phyloP scores from a whole-genome alignment of 164 flowering plant genomes.

The Macadamia tetraphylla region DNA sequence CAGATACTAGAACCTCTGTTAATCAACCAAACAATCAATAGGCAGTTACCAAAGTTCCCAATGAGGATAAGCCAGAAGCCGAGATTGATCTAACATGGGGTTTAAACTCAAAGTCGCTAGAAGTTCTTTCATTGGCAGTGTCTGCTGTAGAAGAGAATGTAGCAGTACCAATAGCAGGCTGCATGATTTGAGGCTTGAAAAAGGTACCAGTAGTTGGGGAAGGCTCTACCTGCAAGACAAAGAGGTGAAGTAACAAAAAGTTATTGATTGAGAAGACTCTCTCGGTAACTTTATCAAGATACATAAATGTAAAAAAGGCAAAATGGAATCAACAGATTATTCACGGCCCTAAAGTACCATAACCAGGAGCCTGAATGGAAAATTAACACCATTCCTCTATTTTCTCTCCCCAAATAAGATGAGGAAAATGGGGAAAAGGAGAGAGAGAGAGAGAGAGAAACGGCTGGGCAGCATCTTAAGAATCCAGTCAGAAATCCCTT shows the following conservation, averaged over 20 bases:
- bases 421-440: no score
- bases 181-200: slow-evolving; percentile 36
- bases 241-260: slow-evolving; percentile 1
- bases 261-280: neutral
- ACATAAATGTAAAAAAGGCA: neutral
- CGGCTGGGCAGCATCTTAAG: neutral
- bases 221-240: slow-evolving; percentile 59
- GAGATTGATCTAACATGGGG: slow-evolving; percentile 32
- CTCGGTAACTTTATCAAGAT: neutral
- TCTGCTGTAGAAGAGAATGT: slow-evolving; percentile 24
- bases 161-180: slow-evolving; percentile 21
- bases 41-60: slow-evolving; percentile 43
- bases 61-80: slow-evolving; percentile 23
- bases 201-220: slow-evolving; percentile 92
- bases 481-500: slow-evolving; percentile 5
- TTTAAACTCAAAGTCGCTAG: slow-evolving; percentile 64
- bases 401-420: no score
- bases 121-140: slow-evolving; percentile 31
- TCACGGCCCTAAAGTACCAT: neutral
- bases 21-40: neutral
- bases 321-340: neutral
- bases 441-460: no score
- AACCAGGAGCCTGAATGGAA: neutral
- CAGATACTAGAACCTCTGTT: neutral
- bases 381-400: neutral